Evolutionary conservation across 371 early-diverging fungal genomes (phyloP).

Genomic region (Syncephalastrum monosporum): DNA sequence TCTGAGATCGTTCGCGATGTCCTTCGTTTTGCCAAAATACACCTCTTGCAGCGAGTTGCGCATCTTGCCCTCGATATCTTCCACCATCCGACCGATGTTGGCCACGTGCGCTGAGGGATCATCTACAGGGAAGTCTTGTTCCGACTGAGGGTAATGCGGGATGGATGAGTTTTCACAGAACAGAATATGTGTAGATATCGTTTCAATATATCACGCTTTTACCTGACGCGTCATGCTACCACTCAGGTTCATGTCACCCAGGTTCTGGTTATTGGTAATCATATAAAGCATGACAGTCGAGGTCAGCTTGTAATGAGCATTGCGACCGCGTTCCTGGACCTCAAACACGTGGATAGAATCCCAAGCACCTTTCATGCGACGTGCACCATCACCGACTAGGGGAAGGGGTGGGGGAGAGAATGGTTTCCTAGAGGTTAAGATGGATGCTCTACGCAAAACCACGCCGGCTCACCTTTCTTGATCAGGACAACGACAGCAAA

Average conservation of each 20-base stretch:
- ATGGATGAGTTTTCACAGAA: too few relatives aligned
- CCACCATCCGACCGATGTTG: conserved; percentile 96
- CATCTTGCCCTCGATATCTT: conserved; percentile 97
- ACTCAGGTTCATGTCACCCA: conserved; percentile 83
- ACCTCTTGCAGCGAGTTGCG: conserved; percentile 90
- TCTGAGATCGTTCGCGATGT: conserved; percentile 92
- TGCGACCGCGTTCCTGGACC: conserved; percentile 79
- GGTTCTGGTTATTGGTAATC: conserved; percentile 61
- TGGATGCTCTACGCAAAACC: not conserved
- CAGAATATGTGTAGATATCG: too few relatives aligned
- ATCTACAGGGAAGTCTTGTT: conserved; percentile 80
- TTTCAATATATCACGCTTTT: not conserved
- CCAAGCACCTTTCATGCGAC: conserved; percentile 91
- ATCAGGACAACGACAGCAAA: conserved; percentile 96
- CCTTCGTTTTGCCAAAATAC: conserved; percentile 98
- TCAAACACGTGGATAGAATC: conserved; percentile 98
- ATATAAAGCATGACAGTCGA: conserved; percentile 95
- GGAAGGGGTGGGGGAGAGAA: not conserved
- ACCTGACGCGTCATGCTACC: conserved; percentile 95
- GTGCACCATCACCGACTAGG: conserved; percentile 68
- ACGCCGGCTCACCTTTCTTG: conserved; percentile 78
- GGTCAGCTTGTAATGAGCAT: conserved; percentile 90
- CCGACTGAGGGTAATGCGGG: conserved; percentile 45
- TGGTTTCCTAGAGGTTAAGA: not conserved
- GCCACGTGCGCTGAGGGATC: conserved; percentile 80